These are phyloP conservation scores for Heracleum sosnowskyi DNA, from an alignment of 129 eudicot genomes.

Conservation along the genomic window DNA sequence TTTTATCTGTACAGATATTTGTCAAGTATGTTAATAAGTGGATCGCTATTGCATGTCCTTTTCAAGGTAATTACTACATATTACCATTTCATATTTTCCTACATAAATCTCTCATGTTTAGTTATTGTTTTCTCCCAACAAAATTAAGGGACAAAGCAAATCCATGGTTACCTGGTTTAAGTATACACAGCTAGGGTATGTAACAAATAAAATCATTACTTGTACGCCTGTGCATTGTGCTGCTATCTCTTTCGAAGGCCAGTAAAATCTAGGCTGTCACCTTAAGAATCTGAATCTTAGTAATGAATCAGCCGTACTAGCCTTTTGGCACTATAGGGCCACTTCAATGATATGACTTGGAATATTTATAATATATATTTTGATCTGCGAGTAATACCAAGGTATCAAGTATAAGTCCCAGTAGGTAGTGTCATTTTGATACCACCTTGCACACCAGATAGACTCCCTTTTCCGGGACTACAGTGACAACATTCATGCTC, in stretches of 20 bases:
- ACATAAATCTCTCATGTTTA: neutral
- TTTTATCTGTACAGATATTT: constrained; percentile 45
- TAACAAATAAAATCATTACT: neutral
- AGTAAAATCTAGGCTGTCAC: neutral
- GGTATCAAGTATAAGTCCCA: neutral
- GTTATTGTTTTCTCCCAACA: neutral
- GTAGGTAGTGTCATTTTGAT: neutral
- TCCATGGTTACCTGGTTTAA: neutral
- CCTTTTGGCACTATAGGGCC: neutral
- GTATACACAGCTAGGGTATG: neutral
- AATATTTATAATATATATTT: neutral
- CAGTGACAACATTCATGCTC: neutral
- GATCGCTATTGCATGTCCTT: constrained; percentile 88
- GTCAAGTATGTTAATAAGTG: constrained; percentile 80
- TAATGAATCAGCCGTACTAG: neutral
- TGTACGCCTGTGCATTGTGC: neutral
- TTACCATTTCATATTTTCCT: neutral
- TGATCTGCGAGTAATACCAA: neutral
- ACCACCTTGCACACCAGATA: neutral
- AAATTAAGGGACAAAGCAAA: neutral
- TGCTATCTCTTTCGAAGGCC: neutral
- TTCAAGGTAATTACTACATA: constrained; percentile 63
- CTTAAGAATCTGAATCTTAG: neutral
- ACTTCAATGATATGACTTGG: neutral
- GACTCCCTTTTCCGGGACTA: neutral